Evolutionary conservation across 106 monocot species (phyloP), one percentile per base, ranked within the genome.

Genomic region (Platanthera zijinensis): DNA sequence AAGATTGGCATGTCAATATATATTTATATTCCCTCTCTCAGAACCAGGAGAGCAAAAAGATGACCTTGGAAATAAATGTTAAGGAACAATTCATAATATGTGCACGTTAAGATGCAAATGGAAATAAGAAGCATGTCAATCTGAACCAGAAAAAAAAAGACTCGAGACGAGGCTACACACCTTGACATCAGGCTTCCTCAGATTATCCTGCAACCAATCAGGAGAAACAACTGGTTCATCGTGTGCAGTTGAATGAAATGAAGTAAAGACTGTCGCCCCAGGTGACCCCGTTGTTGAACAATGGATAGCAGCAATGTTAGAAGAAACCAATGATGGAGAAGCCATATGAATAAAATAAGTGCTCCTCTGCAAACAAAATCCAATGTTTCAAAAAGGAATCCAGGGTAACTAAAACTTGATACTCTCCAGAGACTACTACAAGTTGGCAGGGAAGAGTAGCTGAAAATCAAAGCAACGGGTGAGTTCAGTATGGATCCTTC

Each of bases 121-220:
- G 14, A 53, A 53, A 53, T 10, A 10, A 53, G 14, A 14, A 53
- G 3, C 14, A 53, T 0, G 14, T 53, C 53, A 8, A 7, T 53
- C 18, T 62, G 18, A 19, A 62, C 39, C 39, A 62, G 12, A 70
- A 48, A 13, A 70, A 46, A 70, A n/a, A 11, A 66, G 32, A 66
- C 9, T 66, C 48, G 46, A 7, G 32, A 12, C 4, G 51, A 45
- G 13, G 7, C 10, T 1, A 50, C 67, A 51, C 62, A 91, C 92
- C 92, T 89, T 89, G 10, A 92, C 81, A 75, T 86, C 86, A 25
- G 89, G 86, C 57, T 85, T 76, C 78, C 77, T 78, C 48, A 92
- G 83, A 75, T 86, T 82, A 77, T 78, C 64, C 74, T 87, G 84
- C 54, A 92, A 73, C 92, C 92, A 92, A 50, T 92, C 84, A n/a